Evolutionary conservation across 1,284 basidiomycete species (phyloP), one percentile per base, ranked within the genome.

Genomic region (Porodaedalea pini): DNA sequence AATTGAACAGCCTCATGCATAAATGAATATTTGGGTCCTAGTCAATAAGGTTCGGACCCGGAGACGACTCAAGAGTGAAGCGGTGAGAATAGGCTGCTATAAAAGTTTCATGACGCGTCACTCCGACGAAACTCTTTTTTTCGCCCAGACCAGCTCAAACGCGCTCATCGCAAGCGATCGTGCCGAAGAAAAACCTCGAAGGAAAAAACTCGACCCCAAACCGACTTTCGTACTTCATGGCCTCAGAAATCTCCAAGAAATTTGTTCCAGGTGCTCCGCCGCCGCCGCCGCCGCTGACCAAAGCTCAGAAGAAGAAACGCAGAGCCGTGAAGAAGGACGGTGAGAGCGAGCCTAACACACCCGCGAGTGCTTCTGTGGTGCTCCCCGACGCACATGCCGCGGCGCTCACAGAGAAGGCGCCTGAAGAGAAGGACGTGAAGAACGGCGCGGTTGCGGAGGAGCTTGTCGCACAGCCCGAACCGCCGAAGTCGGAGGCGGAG

Each of bases 201-300:
- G 31, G 31, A 31, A n/a, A 25, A 47, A n/a, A 29, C 15, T 29
- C 2, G 25, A 17, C 6, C 6, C 4, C 11, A 36, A 31, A 15
- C 27, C 32, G n/a, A 31, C 29, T 19, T 15, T 15, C 25, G 17
- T 25, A 31, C n/a, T 27, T 17, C 17, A 59, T 50, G 53, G n/a
- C 52, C 31, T 25, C 57, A 27, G 57, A 54, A 51, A 27, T 39
- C 34, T n/a, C 49, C 10, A 34, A 50, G 31, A 56, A 29, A 34
- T 29, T 85, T 60, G 77, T 92, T 50, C 89, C 89, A 17, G 89
- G 88, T 48, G 89, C 89, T 13, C 86, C 83, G 53, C 82, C 83
- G 1, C 80, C 83, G 27, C 64, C 76, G 10, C 70, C 80, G 0
- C 62, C 73, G 2, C n/a, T 47, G 45, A 77, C 83, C 31, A 89